Evolutionary conservation across 2,329 filamentous ascomycete species (phyloP).

Genomic region (Macrophomina phaseolina): DNA sequence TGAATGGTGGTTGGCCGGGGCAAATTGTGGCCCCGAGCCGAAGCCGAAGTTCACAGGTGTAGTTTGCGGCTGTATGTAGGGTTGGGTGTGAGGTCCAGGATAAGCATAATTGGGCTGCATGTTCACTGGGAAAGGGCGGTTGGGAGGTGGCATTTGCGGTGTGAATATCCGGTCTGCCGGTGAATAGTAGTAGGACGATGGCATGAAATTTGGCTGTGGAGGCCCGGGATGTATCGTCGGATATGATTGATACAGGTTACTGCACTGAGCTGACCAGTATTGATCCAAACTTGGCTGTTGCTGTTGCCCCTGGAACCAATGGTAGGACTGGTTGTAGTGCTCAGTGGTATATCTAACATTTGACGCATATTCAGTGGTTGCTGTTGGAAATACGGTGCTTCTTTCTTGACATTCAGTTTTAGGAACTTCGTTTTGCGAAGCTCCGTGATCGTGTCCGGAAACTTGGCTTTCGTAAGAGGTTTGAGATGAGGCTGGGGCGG

Average conservation of each 20-base stretch:
- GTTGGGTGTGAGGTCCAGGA: background rate
- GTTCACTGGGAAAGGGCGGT: background rate
- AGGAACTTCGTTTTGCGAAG: background rate
- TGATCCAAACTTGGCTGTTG: background rate
- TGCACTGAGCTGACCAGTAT: background rate
- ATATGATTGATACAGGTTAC: background rate
- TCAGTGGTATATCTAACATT: background rate
- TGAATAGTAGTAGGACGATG: no score
- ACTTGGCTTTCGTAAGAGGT: background rate
- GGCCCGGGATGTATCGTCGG: background rate
- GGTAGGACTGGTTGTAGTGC: background rate
- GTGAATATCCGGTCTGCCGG: background rate
- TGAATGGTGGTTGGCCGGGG: background rate
- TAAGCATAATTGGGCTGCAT: background rate
- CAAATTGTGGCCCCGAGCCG: background rate
- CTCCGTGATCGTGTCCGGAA: background rate
- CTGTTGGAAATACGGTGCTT: background rate
- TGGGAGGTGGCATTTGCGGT: background rate
- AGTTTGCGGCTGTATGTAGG: background rate
- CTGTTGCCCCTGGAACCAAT: background rate
- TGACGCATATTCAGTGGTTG: background rate
- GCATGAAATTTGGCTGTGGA: background rate
- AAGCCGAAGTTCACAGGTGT: background rate
- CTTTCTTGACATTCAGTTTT: background rate
- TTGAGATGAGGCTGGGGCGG: background rate